Conservation (phyloP, 345 rosid genomes). For the Conringia planisiliqua region DNA sequence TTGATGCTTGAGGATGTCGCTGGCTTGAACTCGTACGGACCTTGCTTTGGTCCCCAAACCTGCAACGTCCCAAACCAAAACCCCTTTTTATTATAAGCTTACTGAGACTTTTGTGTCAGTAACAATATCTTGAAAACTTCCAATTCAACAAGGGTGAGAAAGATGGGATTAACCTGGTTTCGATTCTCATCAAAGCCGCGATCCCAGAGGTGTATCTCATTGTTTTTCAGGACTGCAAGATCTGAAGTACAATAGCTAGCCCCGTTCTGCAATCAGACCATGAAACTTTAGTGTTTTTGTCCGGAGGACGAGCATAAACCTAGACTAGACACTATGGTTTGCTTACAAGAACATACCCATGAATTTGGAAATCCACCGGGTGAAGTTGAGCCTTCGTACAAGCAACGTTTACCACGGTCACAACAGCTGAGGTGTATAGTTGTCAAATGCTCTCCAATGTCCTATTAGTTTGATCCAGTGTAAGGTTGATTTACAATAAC, state of each 20-base stretch:
- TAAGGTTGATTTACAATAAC: not conserved
- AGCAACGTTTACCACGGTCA: constrained; percentile 74
- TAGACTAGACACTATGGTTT: not conserved
- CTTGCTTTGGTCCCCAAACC: constrained; percentile 84
- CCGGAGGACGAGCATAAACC: not conserved
- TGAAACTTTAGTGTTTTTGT: not conserved
- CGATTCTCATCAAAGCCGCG: constrained; percentile 68
- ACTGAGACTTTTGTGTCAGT: not conserved
- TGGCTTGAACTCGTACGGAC: constrained; percentile 82
- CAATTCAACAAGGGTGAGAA: not conserved
- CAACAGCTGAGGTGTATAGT: constrained; percentile 65
- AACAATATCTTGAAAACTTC: not conserved
- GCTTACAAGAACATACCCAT: constrained; percentile 46
- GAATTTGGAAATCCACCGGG: constrained; percentile 81
- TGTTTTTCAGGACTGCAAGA: constrained; percentile 72
- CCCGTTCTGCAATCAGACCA: constrained; percentile 43
- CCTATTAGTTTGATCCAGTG: constrained; percentile 32
- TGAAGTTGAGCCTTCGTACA: constrained; percentile 77
- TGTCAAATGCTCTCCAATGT: constrained; percentile 74
- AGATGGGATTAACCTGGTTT: constrained; percentile 53
- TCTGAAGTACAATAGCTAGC: constrained; percentile 75
- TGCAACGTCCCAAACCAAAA: constrained; percentile 10
- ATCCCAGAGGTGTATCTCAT: constrained; percentile 85
- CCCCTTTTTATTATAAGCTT: not conserved
- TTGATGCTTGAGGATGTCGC: constrained; percentile 50